A percentile compares a stretch with the other conserved stretches of the same genome.
phyloP scores from a whole-genome alignment of 139 green algal species.

The Pleodorina starrii region DNA sequence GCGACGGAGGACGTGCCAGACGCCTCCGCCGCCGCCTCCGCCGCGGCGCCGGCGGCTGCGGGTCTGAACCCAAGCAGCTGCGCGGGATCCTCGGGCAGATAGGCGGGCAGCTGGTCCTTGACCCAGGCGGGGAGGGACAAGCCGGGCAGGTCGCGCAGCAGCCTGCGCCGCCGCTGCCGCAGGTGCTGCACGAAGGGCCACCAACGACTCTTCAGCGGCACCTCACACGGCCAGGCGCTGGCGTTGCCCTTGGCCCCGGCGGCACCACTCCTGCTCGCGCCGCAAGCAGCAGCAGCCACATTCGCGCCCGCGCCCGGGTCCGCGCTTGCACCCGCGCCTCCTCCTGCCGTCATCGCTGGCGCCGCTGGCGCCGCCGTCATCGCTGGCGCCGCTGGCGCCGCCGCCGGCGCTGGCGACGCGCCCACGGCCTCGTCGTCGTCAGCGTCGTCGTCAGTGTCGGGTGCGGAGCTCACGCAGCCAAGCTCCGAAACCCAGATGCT shows the following conservation, averaged over 20 bases:
- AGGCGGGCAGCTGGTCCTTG: not conserved
- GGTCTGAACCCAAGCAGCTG: conserved; percentile 25
- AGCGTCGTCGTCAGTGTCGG: not conserved
- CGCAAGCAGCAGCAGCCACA: too few species aligned
- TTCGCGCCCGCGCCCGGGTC: too few species aligned
- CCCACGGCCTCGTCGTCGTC: not conserved
- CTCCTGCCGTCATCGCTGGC: not conserved
- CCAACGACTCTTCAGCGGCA: not conserved
- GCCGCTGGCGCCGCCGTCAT: not conserved
- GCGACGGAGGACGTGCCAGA: too few species aligned
- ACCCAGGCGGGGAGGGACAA: not conserved
- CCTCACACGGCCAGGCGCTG: not conserved
- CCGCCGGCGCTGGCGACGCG: not conserved
- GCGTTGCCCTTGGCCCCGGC: not conserved
- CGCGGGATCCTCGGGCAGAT: conserved; percentile 33
- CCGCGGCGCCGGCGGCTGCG: not conserved
- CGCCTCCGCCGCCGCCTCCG: not conserved
- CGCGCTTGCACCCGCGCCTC: too few species aligned
- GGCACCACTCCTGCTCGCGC: too few species aligned
- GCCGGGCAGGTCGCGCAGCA: not conserved
- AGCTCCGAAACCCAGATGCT: conserved; percentile 31
- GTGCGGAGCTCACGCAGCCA: not conserved
- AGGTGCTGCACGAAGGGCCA: conserved; percentile 43
- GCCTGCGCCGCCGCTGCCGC: not conserved
- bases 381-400: not conserved